Evolutionary conservation across 1,284 basidiomycete species (phyloP).

Genomic region (Prillingera fragicola): DNA sequence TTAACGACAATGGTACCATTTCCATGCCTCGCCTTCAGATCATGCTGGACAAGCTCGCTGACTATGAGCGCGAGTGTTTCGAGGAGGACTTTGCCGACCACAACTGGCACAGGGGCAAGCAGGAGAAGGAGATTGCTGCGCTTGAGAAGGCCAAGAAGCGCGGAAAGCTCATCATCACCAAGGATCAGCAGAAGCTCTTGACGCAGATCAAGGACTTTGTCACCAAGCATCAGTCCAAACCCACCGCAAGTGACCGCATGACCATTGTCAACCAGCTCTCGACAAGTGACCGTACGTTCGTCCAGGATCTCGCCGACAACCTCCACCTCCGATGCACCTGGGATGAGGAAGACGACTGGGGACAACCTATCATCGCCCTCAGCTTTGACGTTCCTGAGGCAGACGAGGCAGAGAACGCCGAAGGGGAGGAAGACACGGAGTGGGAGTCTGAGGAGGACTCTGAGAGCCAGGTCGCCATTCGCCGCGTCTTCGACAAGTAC

Average conservation of each 20-base stretch:
- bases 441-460: constrained; percentile 51
- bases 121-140: constrained; percentile 60
- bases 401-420: constrained; percentile 27
- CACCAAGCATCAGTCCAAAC: constrained; percentile 52
- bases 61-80: constrained; percentile 83
- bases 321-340: constrained; percentile 70
- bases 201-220: constrained; percentile 71
- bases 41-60: constrained; percentile 78
- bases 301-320: constrained; percentile 65
- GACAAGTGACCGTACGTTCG: constrained; percentile 70
- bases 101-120: constrained; percentile 87
- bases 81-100: constrained; percentile 82
- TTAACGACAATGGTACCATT: constrained; percentile 86
- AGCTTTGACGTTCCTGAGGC: constrained; percentile 54
- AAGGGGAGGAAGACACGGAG: constrained; percentile 26
- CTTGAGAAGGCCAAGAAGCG: constrained; percentile 48
- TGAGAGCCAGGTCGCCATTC: constrained; percentile 64
- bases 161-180: constrained; percentile 56
- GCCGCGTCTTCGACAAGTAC: constrained; percentile 82
- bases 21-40: constrained; percentile 75
- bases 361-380: constrained; percentile 53
- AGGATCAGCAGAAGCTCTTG: constrained; percentile 68
- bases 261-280: constrained; percentile 70
- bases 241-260: constrained; percentile 51
- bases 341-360: constrained; percentile 84